Evolutionary conservation across 108 stramenopile genomes (phyloP).

Genomic region (Skeletonema tropicum): DNA sequence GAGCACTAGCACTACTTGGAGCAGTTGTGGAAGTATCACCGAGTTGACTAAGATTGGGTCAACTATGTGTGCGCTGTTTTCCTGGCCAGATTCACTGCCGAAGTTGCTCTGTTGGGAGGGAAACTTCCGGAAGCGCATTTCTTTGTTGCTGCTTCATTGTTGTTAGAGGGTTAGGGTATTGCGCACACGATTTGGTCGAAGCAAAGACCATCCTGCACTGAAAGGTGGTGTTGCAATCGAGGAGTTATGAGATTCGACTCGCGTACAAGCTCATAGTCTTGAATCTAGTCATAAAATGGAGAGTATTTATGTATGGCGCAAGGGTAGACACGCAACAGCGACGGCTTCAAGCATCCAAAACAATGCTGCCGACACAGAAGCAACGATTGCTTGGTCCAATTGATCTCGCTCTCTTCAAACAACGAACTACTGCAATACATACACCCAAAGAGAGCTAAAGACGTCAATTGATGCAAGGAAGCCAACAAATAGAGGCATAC

Average conservation of each 20-base stretch:
- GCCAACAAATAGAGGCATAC: neutral
- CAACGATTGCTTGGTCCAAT: neutral
- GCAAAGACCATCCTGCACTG: slow-evolving; percentile 14
- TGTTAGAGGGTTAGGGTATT: slow-evolving; percentile 11
- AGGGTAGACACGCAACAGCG: neutral
- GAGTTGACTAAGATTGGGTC: slow-evolving; percentile 28
- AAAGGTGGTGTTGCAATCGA: slow-evolving; percentile 9
- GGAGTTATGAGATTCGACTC: neutral
- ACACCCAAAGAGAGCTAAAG: neutral
- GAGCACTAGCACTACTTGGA: too few relatives aligned
- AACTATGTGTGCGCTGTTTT: slow-evolving; percentile 19
- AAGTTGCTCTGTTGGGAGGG: slow-evolving; percentile 12
- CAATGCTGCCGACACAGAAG: neutral
- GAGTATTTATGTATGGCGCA: neutral
- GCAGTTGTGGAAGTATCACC: slow-evolving; percentile 19
- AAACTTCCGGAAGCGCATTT: slow-evolving; percentile 11
- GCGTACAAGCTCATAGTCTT: neutral
- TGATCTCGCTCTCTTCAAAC: too few relatives aligned
- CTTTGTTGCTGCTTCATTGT: slow-evolving; percentile 10
- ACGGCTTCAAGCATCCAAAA: neutral
- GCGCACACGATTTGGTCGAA: slow-evolving; percentile 7
- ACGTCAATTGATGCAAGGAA: neutral
- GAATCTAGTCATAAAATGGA: neutral
- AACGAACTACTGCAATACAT: too few relatives aligned
- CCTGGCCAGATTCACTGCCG: slow-evolving; percentile 13